Conservation (phyloP, 768 basidiomycete species). For the Brasilioporus rufonigricans region DNA sequence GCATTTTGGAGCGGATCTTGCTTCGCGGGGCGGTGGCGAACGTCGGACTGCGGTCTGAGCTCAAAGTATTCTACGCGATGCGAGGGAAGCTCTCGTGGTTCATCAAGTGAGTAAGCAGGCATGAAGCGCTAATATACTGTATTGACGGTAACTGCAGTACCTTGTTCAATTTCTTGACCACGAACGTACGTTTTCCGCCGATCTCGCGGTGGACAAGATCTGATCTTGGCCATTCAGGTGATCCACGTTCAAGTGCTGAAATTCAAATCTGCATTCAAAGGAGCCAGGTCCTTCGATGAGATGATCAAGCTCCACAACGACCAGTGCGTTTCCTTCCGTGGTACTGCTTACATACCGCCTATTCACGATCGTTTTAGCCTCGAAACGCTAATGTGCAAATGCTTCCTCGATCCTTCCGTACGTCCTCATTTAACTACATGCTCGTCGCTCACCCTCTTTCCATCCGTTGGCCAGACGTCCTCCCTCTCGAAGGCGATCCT, state of each 20-base stretch:
- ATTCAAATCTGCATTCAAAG: conserved; percentile 56
- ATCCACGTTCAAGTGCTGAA: conserved; percentile 58
- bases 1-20: conserved; percentile 64
- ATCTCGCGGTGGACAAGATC: too few relatives aligned
- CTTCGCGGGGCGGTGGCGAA: conserved; percentile 49
- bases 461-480: conserved; percentile 43
- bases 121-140: neutral
- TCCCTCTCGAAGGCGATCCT: conserved; percentile 64
- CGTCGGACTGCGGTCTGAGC: conserved; percentile 38
- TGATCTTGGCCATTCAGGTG: conserved; percentile 44
- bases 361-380: conserved; percentile 40
- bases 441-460: neutral
- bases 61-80: conserved; percentile 76
- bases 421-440: conserved; percentile 7
- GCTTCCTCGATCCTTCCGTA: conserved; percentile 64
- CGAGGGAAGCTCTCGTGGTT: conserved; percentile 81
- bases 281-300: conserved; percentile 68
- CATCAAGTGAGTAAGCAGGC: conserved; percentile 59
- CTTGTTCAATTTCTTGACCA: conserved; percentile 68
- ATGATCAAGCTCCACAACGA: conserved; percentile 68
- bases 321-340: conserved; percentile 48
- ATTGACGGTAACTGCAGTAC: conserved; percentile 40
- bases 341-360: neutral
- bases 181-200: conserved; percentile 50
- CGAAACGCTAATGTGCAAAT: conserved; percentile 56